Conservation (phyloP, 2,329 filamentous ascomycete genomes). For the Fonsecaea pedrosoi region DNA sequence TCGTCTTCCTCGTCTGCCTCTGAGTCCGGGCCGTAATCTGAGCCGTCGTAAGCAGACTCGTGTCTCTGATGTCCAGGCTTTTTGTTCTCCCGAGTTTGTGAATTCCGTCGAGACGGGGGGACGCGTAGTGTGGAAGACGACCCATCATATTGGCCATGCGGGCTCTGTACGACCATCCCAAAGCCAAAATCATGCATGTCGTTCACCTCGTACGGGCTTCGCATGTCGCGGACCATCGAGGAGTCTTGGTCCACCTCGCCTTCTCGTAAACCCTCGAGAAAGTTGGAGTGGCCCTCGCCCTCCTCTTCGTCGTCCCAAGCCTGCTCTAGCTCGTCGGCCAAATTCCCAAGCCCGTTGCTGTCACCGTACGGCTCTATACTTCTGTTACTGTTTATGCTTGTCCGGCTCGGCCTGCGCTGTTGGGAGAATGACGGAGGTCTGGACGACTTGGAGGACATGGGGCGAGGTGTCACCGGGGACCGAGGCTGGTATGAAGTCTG, state of each 20-base stretch:
- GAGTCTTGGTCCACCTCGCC: conserved; percentile 41
- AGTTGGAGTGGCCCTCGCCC: conserved; percentile 53
- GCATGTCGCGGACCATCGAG: conserved; percentile 18
- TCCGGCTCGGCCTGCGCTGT: conserved; percentile 30
- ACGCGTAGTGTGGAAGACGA: conserved; percentile 35
- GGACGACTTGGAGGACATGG: conserved; percentile 46
- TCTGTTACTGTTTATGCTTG: conserved; percentile 46
- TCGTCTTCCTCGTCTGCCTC: conserved; percentile 60
- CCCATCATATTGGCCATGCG: conserved; percentile 33
- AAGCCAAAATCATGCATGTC: conserved; percentile 38
- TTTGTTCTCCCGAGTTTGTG: conserved; percentile 46
- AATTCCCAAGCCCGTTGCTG: conserved; percentile 63
- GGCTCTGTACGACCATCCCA: conserved; percentile 35
- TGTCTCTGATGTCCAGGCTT: conserved; percentile 49
- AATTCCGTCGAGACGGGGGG: conserved; percentile 50
- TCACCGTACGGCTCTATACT: conserved; percentile 40
- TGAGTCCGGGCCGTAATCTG: conserved; percentile 64
- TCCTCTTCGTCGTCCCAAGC: conserved; percentile 63
- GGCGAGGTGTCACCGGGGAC: conserved; percentile 50
- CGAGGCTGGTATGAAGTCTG: conserved; percentile 39
- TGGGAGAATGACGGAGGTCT: conserved; percentile 37
- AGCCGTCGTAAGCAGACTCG: conserved; percentile 62
- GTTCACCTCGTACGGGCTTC: conserved; percentile 34
- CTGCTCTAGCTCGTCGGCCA: conserved; percentile 69
- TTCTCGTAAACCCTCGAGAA: conserved; percentile 45